Evolutionary conservation across 2,329 filamentous ascomycete genomes (phyloP).

Genomic region (Fusarium buxicola): DNA sequence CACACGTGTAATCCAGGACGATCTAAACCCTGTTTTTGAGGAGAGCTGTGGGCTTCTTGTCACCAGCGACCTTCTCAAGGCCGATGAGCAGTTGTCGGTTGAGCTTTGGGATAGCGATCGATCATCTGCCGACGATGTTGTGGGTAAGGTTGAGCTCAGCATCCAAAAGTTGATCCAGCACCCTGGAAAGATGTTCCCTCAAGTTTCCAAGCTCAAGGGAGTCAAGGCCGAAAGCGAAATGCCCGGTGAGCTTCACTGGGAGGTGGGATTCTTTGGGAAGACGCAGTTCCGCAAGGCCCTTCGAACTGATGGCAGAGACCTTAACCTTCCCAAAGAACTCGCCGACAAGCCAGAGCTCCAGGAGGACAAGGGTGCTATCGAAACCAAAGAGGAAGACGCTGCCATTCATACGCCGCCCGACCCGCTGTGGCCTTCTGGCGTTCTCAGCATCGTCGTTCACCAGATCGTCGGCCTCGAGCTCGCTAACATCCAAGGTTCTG

Average conservation of each 20-base stretch:
- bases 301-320: constrained; percentile 87
- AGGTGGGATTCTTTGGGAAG: constrained; percentile 95
- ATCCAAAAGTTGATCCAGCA: constrained; percentile 95
- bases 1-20: constrained; percentile 94
- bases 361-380: constrained; percentile 83
- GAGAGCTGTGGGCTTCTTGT: constrained; percentile 88
- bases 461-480: constrained; percentile 96
- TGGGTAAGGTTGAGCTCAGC: constrained; percentile 92
- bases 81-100: constrained; percentile 90
- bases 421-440: constrained; percentile 93
- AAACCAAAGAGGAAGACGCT: constrained; percentile 79
- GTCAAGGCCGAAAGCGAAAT: constrained; percentile 87
- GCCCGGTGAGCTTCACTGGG: constrained; percentile 95
- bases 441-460: constrained; percentile 88
- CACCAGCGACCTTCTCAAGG: constrained; percentile 90
- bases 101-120: constrained; percentile 98
- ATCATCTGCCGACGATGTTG: constrained; percentile 91
- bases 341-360: constrained; percentile 81
- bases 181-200: constrained; percentile 91
- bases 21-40: constrained; percentile 92
- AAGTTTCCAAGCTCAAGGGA: constrained; percentile 84
- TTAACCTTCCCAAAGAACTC: constrained; percentile 78
- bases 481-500: constrained; percentile 88
- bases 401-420: constrained; percentile 92
- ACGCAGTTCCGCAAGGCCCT: constrained; percentile 87